Evolutionary conservation across 768 basidiomycete genomes (phyloP).

Genomic region (Rhizopogon vinicolor): DNA sequence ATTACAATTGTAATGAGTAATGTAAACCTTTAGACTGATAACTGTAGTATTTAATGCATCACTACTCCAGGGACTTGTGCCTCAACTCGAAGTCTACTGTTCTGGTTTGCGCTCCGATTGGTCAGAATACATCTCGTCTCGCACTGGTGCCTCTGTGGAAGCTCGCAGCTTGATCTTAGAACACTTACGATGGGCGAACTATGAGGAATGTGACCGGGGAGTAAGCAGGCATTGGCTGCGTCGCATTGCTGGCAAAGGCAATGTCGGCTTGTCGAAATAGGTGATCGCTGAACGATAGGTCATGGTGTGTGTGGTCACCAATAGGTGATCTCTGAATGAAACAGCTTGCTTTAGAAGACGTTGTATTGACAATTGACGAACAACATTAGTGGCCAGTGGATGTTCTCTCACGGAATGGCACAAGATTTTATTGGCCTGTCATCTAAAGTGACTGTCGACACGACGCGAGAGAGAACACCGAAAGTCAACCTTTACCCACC

Average conservation of each 20-base stretch:
- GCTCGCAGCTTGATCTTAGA: conserved; percentile 25
- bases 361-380: conserved; percentile 2
- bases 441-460: background rate
- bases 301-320: conserved; percentile 66
- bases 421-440: conserved; percentile 60
- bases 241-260: conserved; percentile 39
- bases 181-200: conserved; percentile 58
- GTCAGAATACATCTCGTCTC: conserved; percentile 47
- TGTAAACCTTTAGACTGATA: no score
- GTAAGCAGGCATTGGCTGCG: conserved; percentile 65
- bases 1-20: no score
- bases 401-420: conserved; percentile 65
- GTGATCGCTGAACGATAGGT: conserved; percentile 59
- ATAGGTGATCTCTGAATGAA: conserved; percentile 42
- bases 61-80: no score
- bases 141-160: background rate
- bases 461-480: conserved; percentile 11
- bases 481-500: conserved; percentile 60
- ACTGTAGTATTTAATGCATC: no score
- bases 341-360: background rate
- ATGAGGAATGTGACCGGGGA: conserved; percentile 65
- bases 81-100: background rate
- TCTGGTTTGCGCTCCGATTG: conserved; percentile 54
- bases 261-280: conserved; percentile 36
- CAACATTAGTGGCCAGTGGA: conserved; percentile 69